phyloP scores from a whole-genome alignment of 73 alveolate genomes.

The Breviolum minutum region DNA sequence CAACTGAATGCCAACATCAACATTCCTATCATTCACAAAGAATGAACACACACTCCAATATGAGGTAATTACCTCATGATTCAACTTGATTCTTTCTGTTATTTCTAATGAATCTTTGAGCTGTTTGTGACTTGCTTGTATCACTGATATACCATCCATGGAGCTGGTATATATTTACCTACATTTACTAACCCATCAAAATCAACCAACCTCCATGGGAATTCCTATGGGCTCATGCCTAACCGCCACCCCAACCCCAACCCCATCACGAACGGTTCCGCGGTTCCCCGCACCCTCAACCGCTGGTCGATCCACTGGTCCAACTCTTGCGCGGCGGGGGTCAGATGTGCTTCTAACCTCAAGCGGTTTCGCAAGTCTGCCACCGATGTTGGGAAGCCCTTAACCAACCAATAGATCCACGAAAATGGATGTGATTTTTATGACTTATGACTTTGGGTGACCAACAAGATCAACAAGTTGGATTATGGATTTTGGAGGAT shows the following conservation, averaged over 20 bases:
- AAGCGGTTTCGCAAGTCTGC: no score
- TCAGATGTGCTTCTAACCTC: constrained; percentile 85
- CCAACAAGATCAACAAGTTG: no score
- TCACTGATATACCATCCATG: no score
- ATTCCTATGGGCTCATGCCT: no score
- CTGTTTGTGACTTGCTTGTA: background rate
- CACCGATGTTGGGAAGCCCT: no score
- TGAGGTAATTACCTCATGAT: background rate
- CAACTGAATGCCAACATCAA: background rate
- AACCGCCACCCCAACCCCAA: background rate
- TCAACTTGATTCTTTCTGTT: background rate
- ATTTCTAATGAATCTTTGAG: no score
- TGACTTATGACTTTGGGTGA: no score
- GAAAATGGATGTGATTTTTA: no score
- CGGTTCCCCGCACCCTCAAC: constrained; percentile 6
- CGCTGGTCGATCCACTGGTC: constrained; percentile 95
- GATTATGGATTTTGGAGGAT: no score
- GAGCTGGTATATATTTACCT: no score
- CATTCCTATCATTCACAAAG: background rate
- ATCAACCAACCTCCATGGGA: no score
- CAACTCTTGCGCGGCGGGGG: constrained; percentile 77
- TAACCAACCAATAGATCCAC: no score
- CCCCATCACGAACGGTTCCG: background rate
- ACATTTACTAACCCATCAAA: background rate
- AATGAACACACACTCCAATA: background rate